Conservation (phyloP, 176 grass and related monocot genomes). For the Tillandsia fasciculata region DNA sequence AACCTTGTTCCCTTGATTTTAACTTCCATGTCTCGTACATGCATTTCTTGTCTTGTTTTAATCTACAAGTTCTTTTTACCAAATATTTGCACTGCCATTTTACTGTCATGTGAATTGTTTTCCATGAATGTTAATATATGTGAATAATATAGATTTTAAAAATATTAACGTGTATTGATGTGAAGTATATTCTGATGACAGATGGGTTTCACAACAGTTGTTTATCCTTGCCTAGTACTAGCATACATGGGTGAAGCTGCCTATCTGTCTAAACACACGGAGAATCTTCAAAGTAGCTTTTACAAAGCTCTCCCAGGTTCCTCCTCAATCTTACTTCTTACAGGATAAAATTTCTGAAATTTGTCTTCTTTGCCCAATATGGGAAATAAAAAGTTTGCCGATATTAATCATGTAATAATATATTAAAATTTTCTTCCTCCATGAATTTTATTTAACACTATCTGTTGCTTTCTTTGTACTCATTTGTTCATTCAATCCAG, state of each 20-base stretch:
- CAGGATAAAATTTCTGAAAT: no score
- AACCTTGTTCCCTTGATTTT: no score
- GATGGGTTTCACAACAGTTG: slow-evolving; percentile 66
- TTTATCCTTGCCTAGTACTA: slow-evolving; percentile 83
- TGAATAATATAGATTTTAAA: background rate
- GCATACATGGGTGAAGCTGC: slow-evolving; percentile 97
- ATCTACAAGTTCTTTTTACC: no score
- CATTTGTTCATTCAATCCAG: slow-evolving; percentile 25
- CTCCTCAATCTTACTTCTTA: background rate
- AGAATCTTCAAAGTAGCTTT: slow-evolving; percentile 83
- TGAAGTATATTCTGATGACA: slow-evolving; percentile 32
- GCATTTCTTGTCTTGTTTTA: background rate
- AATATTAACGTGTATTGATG: slow-evolving; percentile 11
- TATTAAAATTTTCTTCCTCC: background rate
- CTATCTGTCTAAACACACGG: slow-evolving; percentile 69
- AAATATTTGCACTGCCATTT: no score
- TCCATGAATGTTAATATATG: background rate
- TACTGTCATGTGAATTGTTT: background rate
- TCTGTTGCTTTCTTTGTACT: background rate
- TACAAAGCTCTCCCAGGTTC: slow-evolving; percentile 91
- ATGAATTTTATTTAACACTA: background rate
- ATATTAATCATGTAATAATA: background rate
- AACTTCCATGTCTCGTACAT: background rate
- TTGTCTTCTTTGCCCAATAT: no score
- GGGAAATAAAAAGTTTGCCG: background rate